Conservation (phyloP, 148 eudicot species). For the Silene latifolia region DNA sequence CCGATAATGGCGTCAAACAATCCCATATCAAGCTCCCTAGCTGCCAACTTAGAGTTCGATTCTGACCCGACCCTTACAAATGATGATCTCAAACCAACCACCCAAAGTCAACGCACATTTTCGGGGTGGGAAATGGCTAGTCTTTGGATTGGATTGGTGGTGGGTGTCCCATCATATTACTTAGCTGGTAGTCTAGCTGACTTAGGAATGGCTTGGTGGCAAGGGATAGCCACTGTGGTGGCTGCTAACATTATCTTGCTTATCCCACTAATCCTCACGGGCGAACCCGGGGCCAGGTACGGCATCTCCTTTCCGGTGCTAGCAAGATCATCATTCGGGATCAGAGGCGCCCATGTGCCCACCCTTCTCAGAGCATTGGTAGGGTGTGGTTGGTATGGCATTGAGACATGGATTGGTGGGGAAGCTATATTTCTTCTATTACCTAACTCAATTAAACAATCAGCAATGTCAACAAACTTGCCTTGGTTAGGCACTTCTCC, state of each 20-base stretch:
- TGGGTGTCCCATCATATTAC: constrained; percentile 91
- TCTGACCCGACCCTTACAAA: constrained; percentile 65
- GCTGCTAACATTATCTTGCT: constrained; percentile 66
- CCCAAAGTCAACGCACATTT: constrained; percentile 49
- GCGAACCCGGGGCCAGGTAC: constrained; percentile 72
- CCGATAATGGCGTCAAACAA: constrained; percentile 41
- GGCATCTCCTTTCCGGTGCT: constrained; percentile 90
- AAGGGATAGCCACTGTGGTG: constrained; percentile 84
- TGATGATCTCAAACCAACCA: constrained; percentile 76
- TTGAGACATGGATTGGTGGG: constrained; percentile 97
- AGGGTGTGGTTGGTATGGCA: constrained; percentile 98
- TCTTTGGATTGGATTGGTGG: constrained; percentile 86
- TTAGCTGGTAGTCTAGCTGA: constrained; percentile 91
- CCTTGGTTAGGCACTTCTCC: constrained; percentile 85
- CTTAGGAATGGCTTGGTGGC: constrained; percentile 99
- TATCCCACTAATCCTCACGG: constrained; percentile 70
- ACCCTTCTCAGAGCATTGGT: constrained; percentile 78
- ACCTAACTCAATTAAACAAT: constrained; percentile 46
- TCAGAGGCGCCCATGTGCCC: constrained; percentile 77
- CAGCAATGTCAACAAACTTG: constrained; percentile 32
- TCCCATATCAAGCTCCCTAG: constrained; percentile 10
- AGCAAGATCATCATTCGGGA: constrained; percentile 83
- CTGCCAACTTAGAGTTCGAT: background rate
- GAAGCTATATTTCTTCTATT: constrained; percentile 74
- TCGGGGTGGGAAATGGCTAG: constrained; percentile 88